These are phyloP conservation scores for Metarhizium humberi DNA, from an alignment of 2,329 filamentous ascomycete species.

Conservation along the genomic window DNA sequence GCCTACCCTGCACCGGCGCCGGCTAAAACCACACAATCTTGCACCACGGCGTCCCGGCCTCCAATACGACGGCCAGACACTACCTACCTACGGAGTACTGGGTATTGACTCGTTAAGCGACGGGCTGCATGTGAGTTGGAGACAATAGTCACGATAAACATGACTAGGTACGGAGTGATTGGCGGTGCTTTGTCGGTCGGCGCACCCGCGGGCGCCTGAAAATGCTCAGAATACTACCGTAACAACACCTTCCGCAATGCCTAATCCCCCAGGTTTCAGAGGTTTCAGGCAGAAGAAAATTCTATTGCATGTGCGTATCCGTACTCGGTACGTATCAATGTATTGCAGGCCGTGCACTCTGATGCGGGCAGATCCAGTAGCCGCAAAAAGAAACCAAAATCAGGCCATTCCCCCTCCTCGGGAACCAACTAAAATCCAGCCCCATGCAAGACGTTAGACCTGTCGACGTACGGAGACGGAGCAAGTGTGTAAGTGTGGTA, in stretches of 20 bases:
- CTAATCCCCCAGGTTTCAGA: background rate
- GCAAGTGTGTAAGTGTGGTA: background rate
- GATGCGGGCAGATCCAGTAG: background rate
- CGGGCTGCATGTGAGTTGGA: background rate
- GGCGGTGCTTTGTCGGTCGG: background rate
- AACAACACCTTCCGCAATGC: background rate
- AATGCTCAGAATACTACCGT: background rate
- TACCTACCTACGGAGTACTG: too few species aligned
- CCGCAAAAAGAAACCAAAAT: background rate
- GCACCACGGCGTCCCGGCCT: too few species aligned
- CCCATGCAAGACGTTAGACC: background rate
- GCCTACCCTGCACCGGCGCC: too few species aligned
- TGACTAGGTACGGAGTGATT: background rate
- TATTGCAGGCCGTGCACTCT: background rate
- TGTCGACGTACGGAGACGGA: background rate
- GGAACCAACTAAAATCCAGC: background rate
- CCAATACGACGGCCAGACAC: background rate
- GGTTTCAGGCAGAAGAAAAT: background rate
- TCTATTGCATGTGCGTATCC: background rate
- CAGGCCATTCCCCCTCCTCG: background rate
- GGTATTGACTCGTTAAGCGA: background rate
- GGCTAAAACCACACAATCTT: too few species aligned
- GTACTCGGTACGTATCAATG: background rate
- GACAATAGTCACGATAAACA: background rate
- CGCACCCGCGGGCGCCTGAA: background rate